phyloP scores from a whole-genome alignment of 2,329 filamentous ascomycete genomes.

The Volutella citrinella region DNA sequence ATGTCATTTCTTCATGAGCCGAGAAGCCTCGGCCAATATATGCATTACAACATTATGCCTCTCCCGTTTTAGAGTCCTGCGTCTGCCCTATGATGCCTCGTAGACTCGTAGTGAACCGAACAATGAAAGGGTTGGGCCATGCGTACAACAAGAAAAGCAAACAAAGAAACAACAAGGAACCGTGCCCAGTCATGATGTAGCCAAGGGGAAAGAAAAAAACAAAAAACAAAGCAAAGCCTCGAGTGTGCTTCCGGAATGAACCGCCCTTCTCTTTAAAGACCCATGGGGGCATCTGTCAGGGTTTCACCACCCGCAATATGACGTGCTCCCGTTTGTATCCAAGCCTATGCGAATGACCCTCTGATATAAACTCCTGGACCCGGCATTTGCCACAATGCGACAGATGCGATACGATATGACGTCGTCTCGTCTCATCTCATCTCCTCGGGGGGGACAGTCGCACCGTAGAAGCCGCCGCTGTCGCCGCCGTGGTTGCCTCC shows the following conservation, averaged over 20 bases:
- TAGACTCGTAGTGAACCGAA: constrained; percentile 8
- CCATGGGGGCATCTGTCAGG: no score
- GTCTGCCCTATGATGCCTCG: constrained; percentile 4
- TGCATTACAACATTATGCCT: constrained; percentile 13
- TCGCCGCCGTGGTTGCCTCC: constrained; percentile 41
- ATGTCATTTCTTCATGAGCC: constrained; percentile 20
- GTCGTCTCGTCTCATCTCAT: constrained; percentile 45
- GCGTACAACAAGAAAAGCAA: constrained; percentile 11
- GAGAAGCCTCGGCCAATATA: constrained; percentile 14
- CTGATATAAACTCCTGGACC: no score
- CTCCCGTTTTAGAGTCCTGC: constrained; percentile 9
- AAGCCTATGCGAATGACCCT: no score
- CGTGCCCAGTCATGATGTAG: no score
- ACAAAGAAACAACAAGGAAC: constrained; percentile 4
- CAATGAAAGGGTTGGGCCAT: constrained; percentile 18
- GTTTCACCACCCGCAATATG: no score
- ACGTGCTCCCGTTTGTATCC: no score
- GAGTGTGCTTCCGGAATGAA: constrained; percentile 1
- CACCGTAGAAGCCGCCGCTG: constrained; percentile 50
- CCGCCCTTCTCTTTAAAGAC: no score
- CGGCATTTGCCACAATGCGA: no score
- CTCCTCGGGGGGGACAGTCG: constrained; percentile 51
- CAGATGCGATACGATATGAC: no score
- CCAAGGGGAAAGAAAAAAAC: constrained; percentile 1
- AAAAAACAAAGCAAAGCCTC: constrained; percentile 6